Evolutionary conservation across 2,329 filamentous ascomycete species (phyloP).

Genomic region (Nigrospora osmanthi): DNA sequence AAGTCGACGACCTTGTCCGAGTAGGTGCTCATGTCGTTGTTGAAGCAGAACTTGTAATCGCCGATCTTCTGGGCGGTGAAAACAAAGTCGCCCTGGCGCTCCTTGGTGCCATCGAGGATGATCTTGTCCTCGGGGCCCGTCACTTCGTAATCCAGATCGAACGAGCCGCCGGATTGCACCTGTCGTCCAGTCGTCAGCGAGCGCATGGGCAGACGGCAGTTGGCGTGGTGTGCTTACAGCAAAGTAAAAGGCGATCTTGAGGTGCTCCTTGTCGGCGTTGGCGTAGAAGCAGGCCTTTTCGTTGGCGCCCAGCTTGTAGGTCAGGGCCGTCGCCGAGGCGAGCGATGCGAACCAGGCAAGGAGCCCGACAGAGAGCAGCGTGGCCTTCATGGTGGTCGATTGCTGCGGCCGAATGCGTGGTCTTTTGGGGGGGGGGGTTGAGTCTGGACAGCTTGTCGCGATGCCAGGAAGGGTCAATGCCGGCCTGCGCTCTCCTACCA

Average conservation of each 20-base stretch:
- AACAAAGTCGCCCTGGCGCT: conserved; percentile 93
- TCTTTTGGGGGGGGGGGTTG: conserved; percentile 5
- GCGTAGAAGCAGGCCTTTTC: conserved; percentile 96
- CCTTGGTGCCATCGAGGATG: conserved; percentile 81
- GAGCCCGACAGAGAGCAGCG: conserved; percentile 55
- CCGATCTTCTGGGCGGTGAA: conserved; percentile 85
- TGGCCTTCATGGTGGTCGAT: conserved; percentile 54
- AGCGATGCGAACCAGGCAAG: conserved; percentile 63
- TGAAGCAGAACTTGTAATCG: conserved; percentile 96
- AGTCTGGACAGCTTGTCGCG: conserved; percentile 11
- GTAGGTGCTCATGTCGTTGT: conserved; percentile 97
- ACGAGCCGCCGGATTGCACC: conserved; percentile 97
- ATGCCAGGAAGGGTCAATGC: conserved; percentile 1
- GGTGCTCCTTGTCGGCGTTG: conserved; percentile 64
- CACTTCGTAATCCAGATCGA: conserved; percentile 92
- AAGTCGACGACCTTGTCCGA: conserved; percentile 97
- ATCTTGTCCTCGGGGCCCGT: conserved; percentile 72
- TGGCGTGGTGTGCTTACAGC: conserved; percentile 54
- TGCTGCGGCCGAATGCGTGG: conserved; percentile 6
- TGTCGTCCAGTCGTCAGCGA: conserved; percentile 26
- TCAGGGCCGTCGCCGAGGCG: conserved; percentile 81
- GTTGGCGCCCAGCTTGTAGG: conserved; percentile 83
- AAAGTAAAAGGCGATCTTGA: conserved; percentile 98
- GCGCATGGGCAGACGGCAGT: not conserved
- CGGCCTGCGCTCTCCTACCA: not conserved